phyloP scores from a whole-genome alignment of 2,329 filamentous ascomycete species.

The Shiraia bambusicola region DNA sequence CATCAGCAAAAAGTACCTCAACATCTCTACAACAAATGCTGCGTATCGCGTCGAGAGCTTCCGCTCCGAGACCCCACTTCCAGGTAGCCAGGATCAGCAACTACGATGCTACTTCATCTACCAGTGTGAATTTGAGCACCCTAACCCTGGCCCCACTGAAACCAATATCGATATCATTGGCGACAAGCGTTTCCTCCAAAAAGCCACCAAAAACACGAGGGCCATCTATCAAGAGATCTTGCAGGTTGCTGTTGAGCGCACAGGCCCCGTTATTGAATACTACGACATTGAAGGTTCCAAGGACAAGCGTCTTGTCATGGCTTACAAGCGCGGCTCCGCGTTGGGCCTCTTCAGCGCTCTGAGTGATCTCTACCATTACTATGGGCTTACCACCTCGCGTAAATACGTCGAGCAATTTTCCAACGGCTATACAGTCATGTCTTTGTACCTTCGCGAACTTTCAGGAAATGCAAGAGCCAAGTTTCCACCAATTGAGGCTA shows the following conservation, averaged over 20 bases:
- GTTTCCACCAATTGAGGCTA: slow-evolving; percentile 82
- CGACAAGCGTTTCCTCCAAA: slow-evolving; percentile 90
- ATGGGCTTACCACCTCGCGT: slow-evolving; percentile 89
- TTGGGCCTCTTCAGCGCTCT: slow-evolving; percentile 92
- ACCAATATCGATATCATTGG: slow-evolving; percentile 89
- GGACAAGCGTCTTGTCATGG: slow-evolving; percentile 92
- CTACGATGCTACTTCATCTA: slow-evolving; percentile 99
- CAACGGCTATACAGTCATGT: slow-evolving; percentile 97
- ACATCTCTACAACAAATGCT: slow-evolving; percentile 68
- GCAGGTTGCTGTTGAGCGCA: slow-evolving; percentile 76
- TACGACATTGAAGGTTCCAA: slow-evolving; percentile 90
- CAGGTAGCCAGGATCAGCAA: slow-evolving; percentile 73
- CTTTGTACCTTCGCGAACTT: slow-evolving; percentile 81
- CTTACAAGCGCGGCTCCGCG: slow-evolving; percentile 90
- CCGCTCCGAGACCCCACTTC: slow-evolving; percentile 81
- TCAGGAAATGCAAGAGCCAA: slow-evolving; percentile 49
- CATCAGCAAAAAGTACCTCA: slow-evolving; percentile 93
- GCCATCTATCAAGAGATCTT: slow-evolving; percentile 95
- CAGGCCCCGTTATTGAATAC: slow-evolving; percentile 94
- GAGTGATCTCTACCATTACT: slow-evolving; percentile 97
- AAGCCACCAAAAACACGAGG: slow-evolving; percentile 94
- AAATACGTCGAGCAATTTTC: slow-evolving; percentile 99
- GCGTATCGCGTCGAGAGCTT: slow-evolving; percentile 96
- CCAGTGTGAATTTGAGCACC: slow-evolving; percentile 84
- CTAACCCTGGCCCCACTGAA: slow-evolving; percentile 72